Evolutionary conservation across 441 rosid species (phyloP).

Genomic region (Euphorbia corollata): DNA sequence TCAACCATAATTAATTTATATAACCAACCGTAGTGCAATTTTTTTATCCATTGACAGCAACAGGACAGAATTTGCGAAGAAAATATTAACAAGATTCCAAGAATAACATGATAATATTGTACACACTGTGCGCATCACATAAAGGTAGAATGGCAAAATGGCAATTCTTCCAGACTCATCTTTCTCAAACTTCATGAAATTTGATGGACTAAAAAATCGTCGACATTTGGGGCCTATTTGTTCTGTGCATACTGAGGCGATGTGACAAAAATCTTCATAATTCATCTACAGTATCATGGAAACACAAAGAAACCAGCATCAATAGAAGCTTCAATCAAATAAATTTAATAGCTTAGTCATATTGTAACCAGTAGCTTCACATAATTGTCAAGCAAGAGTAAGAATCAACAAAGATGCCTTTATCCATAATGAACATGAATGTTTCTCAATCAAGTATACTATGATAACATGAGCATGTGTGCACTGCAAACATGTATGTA

Average conservation of each 20-base stretch:
- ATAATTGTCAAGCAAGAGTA: background rate
- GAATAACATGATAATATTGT: background rate
- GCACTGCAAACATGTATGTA: background rate
- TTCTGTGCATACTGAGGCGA: constrained; percentile 90
- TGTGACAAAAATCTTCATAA: constrained; percentile 97
- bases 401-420: background rate
- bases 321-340: constrained; percentile 1
- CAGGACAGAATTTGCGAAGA: background rate
- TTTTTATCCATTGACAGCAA: background rate
- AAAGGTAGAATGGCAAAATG: constrained; percentile 91
- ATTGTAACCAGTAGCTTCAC: background rate
- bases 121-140: constrained; percentile 98
- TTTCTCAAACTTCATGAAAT: constrained; percentile 98
- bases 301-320: constrained; percentile 11
- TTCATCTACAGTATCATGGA: constrained; percentile 60
- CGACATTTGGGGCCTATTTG: constrained; percentile 97
- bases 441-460: background rate
- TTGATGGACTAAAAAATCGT: constrained; percentile 94
- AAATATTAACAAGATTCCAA: too few relatives aligned
- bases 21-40: background rate
- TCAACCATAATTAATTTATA: background rate
- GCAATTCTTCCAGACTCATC: constrained; percentile 99
- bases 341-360: background rate
- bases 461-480: background rate
- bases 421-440: background rate